Conservation (phyloP, 768 basidiomycete species). For the Rhodosporidiobolus sp. region DNA sequence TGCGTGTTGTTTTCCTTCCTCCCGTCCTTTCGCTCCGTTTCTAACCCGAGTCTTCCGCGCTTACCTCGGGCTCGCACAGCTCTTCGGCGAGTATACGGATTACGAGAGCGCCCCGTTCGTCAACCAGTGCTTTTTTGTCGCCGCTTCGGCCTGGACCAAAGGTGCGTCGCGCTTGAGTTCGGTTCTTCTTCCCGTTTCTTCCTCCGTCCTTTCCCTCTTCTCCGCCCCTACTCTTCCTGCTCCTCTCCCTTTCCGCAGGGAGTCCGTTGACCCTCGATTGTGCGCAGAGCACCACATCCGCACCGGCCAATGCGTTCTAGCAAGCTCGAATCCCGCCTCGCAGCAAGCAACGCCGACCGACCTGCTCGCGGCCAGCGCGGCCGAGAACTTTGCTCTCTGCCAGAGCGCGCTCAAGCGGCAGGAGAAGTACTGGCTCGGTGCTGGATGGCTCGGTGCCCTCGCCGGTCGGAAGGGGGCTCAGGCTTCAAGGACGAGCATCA, state of each 20-base stretch:
- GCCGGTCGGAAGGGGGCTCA: neutral
- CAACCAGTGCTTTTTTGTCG: conserved; percentile 44
- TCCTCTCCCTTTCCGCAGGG: neutral
- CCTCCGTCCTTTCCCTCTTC: too few species aligned
- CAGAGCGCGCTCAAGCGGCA: neutral
- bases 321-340: neutral
- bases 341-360: neutral
- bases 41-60: neutral
- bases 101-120: conserved; percentile 42
- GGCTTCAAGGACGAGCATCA: neutral
- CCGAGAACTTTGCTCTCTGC: neutral
- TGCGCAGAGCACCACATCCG: conserved; percentile 4
- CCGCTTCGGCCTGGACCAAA: conserved; percentile 18
- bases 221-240: neutral
- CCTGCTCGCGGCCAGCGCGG: neutral
- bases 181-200: too few species aligned
- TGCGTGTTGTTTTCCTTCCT: neutral
- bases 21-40: too few species aligned
- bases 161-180: neutral
- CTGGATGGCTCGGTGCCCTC: conserved; percentile 2
- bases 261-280: neutral
- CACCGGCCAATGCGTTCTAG: conserved; percentile 5
- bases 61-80: neutral
- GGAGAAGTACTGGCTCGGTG: conserved; percentile 10
- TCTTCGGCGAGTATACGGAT: conserved; percentile 32